Base-by-base conservation (phyloP, 1,284 basidiomycete genomes). In the Singerocomus inundabilis region DNA sequence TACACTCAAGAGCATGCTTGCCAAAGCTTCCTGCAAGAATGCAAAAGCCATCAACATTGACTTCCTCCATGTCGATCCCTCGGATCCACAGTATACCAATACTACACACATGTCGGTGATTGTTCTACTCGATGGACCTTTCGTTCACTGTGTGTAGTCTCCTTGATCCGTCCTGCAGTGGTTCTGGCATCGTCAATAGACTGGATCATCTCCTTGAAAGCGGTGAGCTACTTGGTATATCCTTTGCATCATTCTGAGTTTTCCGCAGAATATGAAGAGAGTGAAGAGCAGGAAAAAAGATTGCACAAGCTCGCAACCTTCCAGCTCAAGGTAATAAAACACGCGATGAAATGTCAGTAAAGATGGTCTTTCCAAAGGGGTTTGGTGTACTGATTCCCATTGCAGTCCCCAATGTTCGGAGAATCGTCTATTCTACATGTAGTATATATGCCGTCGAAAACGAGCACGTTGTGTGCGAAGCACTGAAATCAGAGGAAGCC, bases 381-480 rank as follows among this genome's bases (percentile, higher is more conserved):
- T 51, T 49, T 31, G 24, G 35, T 28, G 40, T n/a, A 31, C 53
- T 66, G 34, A 64, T 36, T 33, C 24, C 26, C 25, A 31, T 10
- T 36, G 37, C 36, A 84, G 81, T 83, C 61, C 78, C 79, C 10
- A 66, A 64, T 75, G 90, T 92, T 61, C 79, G 76, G 46, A 84
- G 82, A 57, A 90, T 98, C 52, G 93, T 95, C 15, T 99, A 99
- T 70, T 98, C 94, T 18, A 99, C 96, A 11, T 98, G 96, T 69
- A 96, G 93, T 52, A 77, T 98, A 40, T 88, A 99, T 68, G 80
- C 87, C 7, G 80, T 81, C 43, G 97, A 99, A 66, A 96, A 99
- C 70, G 97, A 99, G 59, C 74, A 77, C 16, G 90, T 93, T 30
- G 85, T 92, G 2, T 72, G 81, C n/a, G 74, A 79, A 46, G 86